Evolutionary conservation across 169 alveolate species (phyloP), one percentile per base, ranked within the genome.

Genomic region (Eimeria nieschulzi): DNA sequence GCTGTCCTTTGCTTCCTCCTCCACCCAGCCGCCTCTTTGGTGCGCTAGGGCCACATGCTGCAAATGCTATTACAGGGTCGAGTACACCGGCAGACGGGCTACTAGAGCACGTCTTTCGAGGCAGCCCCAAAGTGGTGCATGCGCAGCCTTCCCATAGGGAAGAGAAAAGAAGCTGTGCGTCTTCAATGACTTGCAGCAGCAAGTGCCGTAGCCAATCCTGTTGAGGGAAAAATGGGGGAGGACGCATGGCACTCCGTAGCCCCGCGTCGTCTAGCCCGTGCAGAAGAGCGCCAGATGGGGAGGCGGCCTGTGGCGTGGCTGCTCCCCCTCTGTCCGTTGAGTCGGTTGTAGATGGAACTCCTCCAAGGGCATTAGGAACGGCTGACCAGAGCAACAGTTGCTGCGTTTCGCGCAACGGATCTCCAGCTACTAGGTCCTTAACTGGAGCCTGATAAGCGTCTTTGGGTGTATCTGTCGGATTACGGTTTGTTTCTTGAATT

Each of bases 361-460:
- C 66, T 26, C 7, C 66, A 5, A 75, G 84, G 25, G n/a, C 64
- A 39, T n/a, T 15, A 7, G 84, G 84, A 9, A 25, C 23, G 25
- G 84, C 84, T 15, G 84, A 75, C 84, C 84, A 75, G 5, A 75
- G 84, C 2, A 75, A 64, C 66, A 75, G 39, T 15, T 26, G 84
- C 66, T 75, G 84, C 9, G 84, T 51, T 39, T 75, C 84, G 46
- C 46, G 46, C 46, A 33, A 3, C 46, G 46, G 46, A 33, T 33
- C 46, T 0, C 46, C 46, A 33, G 46, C 46, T 33, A 33, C 46
- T 3, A 33, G 3, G 3, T 33, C 46, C 46, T 33, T 0, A 13
- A 23, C 82, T 72, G 82, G n/a, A 9, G 23, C 10, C n/a, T 59
- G 68, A 59, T 59, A 5, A 33, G 46, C 46, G 46, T 33, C 46